Evolutionary conservation across 257 asterid species (phyloP).

Genomic region (Nicotiana noctiflora): DNA sequence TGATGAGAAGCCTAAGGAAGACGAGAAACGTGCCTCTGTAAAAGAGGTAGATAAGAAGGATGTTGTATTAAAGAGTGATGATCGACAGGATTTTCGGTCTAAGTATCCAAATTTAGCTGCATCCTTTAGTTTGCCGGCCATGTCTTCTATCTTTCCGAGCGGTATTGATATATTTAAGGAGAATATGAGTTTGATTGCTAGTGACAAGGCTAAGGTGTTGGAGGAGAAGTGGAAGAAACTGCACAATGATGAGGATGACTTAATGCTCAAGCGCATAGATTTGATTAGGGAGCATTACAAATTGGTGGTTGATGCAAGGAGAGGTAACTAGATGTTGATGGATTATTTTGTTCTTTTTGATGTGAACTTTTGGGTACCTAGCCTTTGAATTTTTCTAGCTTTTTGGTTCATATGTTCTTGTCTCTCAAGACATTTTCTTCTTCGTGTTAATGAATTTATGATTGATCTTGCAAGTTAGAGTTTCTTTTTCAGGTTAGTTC

Average conservation of each 20-base stretch:
- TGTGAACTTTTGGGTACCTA: background rate
- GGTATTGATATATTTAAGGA: constrained; percentile 21
- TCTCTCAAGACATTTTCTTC: background rate
- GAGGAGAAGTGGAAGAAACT: constrained; percentile 59
- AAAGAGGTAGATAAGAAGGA: constrained; percentile 14
- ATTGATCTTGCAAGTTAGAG: background rate
- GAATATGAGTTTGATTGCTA: constrained; percentile 31
- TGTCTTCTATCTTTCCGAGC: background rate
- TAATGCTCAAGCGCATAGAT: constrained; percentile 24
- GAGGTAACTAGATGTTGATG: constrained; percentile 6
- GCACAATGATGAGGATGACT: constrained; percentile 28
- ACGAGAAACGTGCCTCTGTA: background rate
- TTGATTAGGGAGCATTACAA: constrained; percentile 34
- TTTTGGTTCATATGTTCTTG: background rate
- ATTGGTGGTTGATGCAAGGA: constrained; percentile 25
- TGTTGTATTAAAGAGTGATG: constrained; percentile 7
- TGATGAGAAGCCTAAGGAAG: background rate
- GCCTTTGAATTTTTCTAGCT: background rate
- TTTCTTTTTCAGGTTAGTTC: background rate
- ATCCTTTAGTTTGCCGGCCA: constrained; percentile 18
- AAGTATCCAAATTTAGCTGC: constrained; percentile 32
- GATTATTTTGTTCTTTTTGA: background rate
- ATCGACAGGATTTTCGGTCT: constrained; percentile 17
- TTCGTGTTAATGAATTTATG: background rate
- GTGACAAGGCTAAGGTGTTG: constrained; percentile 38